A percentile compares a stretch with the other conserved stretches of the same genome.
These are phyloP conservation scores for Ettlia oleoabundans DNA, from an alignment of 139 green algal genomes.

Conservation along the genomic window DNA sequence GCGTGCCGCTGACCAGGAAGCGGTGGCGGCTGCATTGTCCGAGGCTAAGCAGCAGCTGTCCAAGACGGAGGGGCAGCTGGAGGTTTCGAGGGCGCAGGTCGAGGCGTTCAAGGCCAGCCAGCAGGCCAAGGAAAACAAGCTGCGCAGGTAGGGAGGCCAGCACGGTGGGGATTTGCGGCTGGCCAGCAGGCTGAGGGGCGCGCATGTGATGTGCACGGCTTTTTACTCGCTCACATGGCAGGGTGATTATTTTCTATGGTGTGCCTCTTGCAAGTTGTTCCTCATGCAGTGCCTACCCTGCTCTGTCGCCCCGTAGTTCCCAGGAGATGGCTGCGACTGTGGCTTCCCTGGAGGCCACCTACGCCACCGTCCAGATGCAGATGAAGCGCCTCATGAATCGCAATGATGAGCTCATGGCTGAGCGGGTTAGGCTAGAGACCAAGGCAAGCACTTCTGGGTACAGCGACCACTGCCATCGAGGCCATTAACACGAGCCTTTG, in stretches of 20 bases:
- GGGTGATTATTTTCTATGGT: no score
- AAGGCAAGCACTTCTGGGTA: slow-evolving; percentile 13
- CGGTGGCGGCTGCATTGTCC: not conserved
- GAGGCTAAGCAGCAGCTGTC: slow-evolving; percentile 1
- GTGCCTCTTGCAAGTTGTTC: not conserved
- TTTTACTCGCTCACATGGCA: no score
- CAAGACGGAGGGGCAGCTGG: not conserved
- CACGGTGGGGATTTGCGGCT: no score
- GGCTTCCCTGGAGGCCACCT: not conserved
- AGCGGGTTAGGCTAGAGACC: not conserved
- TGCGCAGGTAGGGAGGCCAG: not conserved
- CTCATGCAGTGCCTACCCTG: no score
- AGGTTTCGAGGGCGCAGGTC: slow-evolving; percentile 13
- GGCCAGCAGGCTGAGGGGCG: no score
- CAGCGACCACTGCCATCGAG: no score
- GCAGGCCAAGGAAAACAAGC: not conserved
- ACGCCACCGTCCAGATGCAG: not conserved
- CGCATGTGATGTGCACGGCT: no score
- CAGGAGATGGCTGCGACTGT: not conserved
- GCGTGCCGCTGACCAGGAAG: not conserved
- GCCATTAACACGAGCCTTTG: no score
- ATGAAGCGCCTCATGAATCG: not conserved
- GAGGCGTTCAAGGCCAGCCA: not conserved
- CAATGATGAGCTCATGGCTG: not conserved
- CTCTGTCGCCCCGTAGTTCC: not conserved